Percentiles rank a stretch among this genome's conserved stretches.
Evolutionary conservation across 768 basidiomycete genomes (phyloP).

Genomic region (Pseudohyphozyma bogoriensis): DNA sequence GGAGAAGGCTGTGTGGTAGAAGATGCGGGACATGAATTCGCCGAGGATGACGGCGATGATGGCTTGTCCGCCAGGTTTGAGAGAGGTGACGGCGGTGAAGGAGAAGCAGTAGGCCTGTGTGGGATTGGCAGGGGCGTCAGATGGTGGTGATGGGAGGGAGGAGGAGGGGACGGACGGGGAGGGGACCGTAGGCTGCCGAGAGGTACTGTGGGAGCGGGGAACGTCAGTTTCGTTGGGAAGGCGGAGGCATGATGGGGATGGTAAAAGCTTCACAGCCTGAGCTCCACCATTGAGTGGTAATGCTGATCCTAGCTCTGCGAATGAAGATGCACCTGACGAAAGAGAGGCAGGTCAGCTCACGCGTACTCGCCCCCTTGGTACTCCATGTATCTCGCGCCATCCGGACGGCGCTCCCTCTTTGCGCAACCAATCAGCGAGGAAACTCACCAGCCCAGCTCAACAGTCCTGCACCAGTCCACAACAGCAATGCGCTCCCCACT

Average conservation of each 20-base stretch:
- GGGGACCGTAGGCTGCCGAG: conserved; percentile 26
- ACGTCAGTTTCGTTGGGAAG: background rate
- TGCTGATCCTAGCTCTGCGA: conserved; percentile 51
- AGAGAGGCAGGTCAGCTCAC: too few relatives aligned
- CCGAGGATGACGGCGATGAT: conserved; percentile 11
- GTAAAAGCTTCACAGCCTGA: conserved; percentile 79
- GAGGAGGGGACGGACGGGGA: conserved; percentile 50
- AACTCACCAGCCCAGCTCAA: conserved; percentile 86
- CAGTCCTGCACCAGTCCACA: conserved; percentile 75
- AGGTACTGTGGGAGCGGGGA: conserved; percentile 32
- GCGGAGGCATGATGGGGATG: conserved; percentile 40
- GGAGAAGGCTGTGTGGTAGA: conserved; percentile 63
- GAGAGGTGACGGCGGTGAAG: conserved; percentile 85
- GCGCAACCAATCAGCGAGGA: background rate
- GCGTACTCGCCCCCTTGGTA: background rate
- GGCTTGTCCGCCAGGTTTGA: conserved; percentile 41
- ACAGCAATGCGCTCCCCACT: conserved; percentile 74
- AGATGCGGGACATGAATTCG: conserved; percentile 64
- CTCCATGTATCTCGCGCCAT: conserved; percentile 16
- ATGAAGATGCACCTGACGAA: conserved; percentile 8
- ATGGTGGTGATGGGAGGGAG: conserved; percentile 83
- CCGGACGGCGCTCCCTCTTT: background rate
- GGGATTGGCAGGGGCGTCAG: conserved; percentile 35
- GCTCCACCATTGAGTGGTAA: conserved; percentile 54
- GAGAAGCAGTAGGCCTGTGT: conserved; percentile 70